A percentile compares a stretch with the other conserved stretches of the same genome.
Evolutionary conservation across 2,329 filamentous ascomycete genomes (phyloP).

Genomic region (Calonectria pauciramosa): DNA sequence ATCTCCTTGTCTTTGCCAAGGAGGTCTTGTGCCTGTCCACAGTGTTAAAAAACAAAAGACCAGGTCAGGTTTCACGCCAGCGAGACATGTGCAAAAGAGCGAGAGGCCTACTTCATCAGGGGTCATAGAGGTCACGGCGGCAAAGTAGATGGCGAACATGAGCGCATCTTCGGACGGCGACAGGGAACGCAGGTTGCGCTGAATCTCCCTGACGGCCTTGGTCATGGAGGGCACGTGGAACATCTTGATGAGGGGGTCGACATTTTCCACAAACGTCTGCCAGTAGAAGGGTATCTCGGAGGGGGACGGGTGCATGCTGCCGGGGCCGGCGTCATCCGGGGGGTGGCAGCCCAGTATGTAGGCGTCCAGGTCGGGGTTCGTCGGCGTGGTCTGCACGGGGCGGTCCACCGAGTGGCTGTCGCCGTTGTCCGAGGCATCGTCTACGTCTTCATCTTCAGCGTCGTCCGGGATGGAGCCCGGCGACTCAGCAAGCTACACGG

Average conservation of each 20-base stretch:
- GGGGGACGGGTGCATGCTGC: constrained; percentile 20
- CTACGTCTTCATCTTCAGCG: constrained; percentile 7
- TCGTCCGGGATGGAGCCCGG: not conserved
- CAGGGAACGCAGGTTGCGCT: constrained; percentile 14
- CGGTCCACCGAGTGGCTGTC: constrained; percentile 22
- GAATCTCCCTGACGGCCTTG: constrained; percentile 24
- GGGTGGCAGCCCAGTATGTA: constrained; percentile 13
- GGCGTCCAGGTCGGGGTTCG: not conserved
- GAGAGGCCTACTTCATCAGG: constrained; percentile 15
- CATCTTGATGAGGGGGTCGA: constrained; percentile 30
- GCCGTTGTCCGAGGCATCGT: constrained; percentile 11
- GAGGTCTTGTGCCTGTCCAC: constrained; percentile 20
- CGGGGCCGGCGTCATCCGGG: not conserved
- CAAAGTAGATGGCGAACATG: constrained; percentile 31
- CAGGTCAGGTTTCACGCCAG: not conserved
- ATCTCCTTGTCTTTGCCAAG: constrained; percentile 23
- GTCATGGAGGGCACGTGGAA: constrained; percentile 27
- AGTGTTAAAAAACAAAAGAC: not conserved
- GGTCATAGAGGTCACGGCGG: constrained; percentile 28
- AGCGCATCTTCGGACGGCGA: constrained; percentile 25
- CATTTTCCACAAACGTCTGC: constrained; percentile 33
- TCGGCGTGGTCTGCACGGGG: constrained; percentile 9
- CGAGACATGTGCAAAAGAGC: not conserved
- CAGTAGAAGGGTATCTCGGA: constrained; percentile 32
- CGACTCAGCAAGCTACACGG: constrained; percentile 11